A percentile compares a stretch with the other conserved stretches of the same genome.
Conservation (phyloP, 345 rosid species). For the Barbarea vulgaris region DNA sequence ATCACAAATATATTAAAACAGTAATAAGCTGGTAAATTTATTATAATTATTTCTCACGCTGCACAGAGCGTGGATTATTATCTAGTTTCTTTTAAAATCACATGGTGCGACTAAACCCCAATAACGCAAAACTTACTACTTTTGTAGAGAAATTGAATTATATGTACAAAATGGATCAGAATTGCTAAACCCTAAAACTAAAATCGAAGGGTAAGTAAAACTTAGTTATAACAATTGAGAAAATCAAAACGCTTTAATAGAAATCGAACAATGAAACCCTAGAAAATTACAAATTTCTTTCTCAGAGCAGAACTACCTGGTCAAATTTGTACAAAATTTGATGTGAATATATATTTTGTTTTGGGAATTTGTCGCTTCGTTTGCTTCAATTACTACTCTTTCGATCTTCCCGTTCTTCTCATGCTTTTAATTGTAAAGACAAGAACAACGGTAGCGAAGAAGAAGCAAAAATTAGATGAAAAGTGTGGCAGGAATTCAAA, state of each 20-base stretch:
- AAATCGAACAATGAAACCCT: constrained; percentile 12
- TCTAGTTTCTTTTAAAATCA: too few relatives aligned
- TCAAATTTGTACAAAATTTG: not conserved
- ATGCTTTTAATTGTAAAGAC: too few relatives aligned
- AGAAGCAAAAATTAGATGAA: not conserved
- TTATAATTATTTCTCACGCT: too few relatives aligned
- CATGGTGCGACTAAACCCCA: not conserved
- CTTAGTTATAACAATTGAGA: not conserved
- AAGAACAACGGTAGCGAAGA: not conserved
- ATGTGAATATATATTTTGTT: not conserved
- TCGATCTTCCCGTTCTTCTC: too few relatives aligned
- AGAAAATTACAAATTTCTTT: not conserved
- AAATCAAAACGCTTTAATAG: not conserved
- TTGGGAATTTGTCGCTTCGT: not conserved
- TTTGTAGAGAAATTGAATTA: not conserved
- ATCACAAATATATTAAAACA: too few relatives aligned
- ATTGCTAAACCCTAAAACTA: not conserved
- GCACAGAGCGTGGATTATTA: too few relatives aligned
- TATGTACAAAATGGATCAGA: not conserved
- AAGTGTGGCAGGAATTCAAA: constrained; percentile 24
- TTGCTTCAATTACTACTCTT: not conserved
- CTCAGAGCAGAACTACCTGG: constrained; percentile 4
- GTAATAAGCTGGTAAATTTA: too few relatives aligned
- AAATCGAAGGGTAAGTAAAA: not conserved
- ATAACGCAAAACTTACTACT: not conserved